Percentiles rank a stretch among this genome's conserved stretches.
phyloP scores from a whole-genome alignment of 78 protist species.

The Monocercomonoides exilis region DNA sequence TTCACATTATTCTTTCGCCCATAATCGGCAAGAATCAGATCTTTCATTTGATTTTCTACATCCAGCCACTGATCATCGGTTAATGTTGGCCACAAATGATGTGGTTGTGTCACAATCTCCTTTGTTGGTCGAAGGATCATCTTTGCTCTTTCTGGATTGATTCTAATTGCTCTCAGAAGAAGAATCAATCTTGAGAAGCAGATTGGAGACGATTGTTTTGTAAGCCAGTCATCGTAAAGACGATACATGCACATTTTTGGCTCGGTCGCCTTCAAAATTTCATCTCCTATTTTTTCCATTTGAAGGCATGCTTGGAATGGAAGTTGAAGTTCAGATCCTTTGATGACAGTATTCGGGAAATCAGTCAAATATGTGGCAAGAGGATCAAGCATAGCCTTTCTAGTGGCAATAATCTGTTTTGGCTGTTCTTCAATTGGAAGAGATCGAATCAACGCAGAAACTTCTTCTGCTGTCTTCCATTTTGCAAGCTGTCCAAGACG shows the following conservation, averaged over 20 bases:
- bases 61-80: slow-evolving; percentile 94
- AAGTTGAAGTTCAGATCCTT: slow-evolving; percentile 92
- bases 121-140: slow-evolving; percentile 82
- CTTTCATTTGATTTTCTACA: slow-evolving; percentile 89
- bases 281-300: slow-evolving; percentile 93
- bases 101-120: slow-evolving; percentile 75
- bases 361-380: slow-evolving; percentile 93
- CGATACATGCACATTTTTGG: slow-evolving; percentile 92
- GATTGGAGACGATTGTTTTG: slow-evolving; percentile 76
- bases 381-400: slow-evolving; percentile 94
- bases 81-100: slow-evolving; percentile 98
- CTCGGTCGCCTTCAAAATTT: slow-evolving; percentile 94
- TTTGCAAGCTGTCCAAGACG: slow-evolving; percentile 96
- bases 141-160: slow-evolving; percentile 80
- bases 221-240: slow-evolving; percentile 98
- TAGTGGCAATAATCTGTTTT: slow-evolving; percentile 94
- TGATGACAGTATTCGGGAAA: slow-evolving; percentile 94
- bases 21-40: slow-evolving; percentile 95
- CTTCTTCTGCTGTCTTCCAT: slow-evolving; percentile 91
- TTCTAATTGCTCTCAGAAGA: slow-evolving; percentile 90
- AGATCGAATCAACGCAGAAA: slow-evolving; percentile 95
- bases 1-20: slow-evolving; percentile 96
- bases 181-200: slow-evolving; percentile 94
- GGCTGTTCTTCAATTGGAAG: slow-evolving; percentile 98
- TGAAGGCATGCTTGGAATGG: slow-evolving; percentile 94